A percentile compares a stretch with the other conserved stretches of the same genome.
Conservation (phyloP, 148 eudicot species). For the Camellia sinensis region DNA sequence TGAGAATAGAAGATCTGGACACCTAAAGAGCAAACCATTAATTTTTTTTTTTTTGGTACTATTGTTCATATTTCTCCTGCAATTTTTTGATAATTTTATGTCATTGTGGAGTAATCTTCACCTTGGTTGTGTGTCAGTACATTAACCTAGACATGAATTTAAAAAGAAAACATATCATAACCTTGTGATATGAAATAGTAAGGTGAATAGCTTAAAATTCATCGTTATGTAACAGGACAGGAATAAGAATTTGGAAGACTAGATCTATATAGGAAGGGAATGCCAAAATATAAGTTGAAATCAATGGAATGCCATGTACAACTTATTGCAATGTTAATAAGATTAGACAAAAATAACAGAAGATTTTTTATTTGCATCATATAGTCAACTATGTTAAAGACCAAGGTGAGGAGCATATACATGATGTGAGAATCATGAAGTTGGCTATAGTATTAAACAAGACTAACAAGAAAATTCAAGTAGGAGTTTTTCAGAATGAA, state of each 20-base stretch:
- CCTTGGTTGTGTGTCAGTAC: constrained; percentile 49
- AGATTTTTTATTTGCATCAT: not conserved
- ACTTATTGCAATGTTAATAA: not conserved
- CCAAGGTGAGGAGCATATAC: not conserved
- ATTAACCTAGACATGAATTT: constrained; percentile 37
- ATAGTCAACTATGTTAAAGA: not conserved
- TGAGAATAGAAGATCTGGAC: too few relatives aligned
- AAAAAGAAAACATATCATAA: not conserved
- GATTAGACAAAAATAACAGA: not conserved
- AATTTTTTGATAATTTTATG: constrained; percentile 20
- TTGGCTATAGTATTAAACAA: not conserved
- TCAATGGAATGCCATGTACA: not conserved
- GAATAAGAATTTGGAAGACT: not conserved
- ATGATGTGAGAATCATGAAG: not conserved
- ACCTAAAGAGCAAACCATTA: too few relatives aligned
- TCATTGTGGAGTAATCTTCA: constrained; percentile 17
- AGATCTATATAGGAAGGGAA: not conserved
- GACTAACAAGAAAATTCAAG: not conserved
- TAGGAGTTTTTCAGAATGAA: constrained; percentile 5
- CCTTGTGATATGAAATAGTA: not conserved
- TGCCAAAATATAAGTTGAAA: not conserved
- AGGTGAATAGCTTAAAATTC: not conserved
- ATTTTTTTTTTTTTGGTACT: too few relatives aligned
- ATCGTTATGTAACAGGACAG: not conserved
- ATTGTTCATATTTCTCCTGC: constrained; percentile 19